These are phyloP conservation scores for Triticum turgidum DNA, from an alignment of 176 grass and related monocot species.

Conservation along the genomic window DNA sequence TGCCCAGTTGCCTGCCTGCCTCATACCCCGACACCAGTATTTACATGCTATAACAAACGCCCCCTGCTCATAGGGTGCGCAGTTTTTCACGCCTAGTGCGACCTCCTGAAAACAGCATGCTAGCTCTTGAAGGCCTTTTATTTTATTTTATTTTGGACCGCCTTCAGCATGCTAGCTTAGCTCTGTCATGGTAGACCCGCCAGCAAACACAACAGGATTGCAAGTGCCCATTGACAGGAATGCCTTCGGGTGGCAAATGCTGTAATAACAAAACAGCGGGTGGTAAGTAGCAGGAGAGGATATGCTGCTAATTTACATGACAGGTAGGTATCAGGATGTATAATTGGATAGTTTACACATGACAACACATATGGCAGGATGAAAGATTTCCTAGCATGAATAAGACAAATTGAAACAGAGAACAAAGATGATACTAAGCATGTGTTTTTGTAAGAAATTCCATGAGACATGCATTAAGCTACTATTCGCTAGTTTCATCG, in stretches of 20 bases:
- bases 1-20: conserved; percentile 21
- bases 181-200: conserved; percentile 11
- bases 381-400: neutral
- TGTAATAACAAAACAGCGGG: conserved; percentile 13
- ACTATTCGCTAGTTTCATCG: neutral
- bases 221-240: conserved; percentile 16
- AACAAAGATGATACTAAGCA: neutral
- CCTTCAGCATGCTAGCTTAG: neutral
- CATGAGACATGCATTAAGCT: neutral
- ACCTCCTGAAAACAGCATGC: neutral
- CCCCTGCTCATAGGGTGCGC: conserved; percentile 21
- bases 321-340: neutral
- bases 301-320: neutral
- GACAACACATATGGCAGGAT: neutral
- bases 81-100: conserved; percentile 20
- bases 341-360: neutral
- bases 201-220: conserved; percentile 16
- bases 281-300: conserved; percentile 6
- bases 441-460: neutral
- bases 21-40: conserved; percentile 37
- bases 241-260: conserved; percentile 14
- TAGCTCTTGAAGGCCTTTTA: neutral
- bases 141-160: neutral
- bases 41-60: conserved; percentile 36
- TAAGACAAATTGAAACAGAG: neutral